Evolutionary conservation across 129 eudicot species (phyloP), one percentile per base, ranked within the genome.

Genomic region (Lactuca sativa): DNA sequence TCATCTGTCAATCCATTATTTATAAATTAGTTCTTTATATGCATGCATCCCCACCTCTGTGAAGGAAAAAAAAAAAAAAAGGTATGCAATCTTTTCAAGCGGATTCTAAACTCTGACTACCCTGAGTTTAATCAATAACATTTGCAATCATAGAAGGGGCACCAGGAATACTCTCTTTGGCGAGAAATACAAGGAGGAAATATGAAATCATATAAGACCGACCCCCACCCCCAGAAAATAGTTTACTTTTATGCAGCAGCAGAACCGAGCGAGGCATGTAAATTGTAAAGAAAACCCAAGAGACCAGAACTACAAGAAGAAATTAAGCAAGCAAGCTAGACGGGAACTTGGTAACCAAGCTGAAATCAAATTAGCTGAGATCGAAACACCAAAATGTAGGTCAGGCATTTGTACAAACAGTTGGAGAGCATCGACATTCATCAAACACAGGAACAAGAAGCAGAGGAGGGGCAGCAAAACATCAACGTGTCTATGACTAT

Each of bases 1-100:
- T 93, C 99, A 93, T 93, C 85, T 83, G 53, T 66, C 53, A 80
- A 58, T 37, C 16, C 14, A 65, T 11, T 13, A n/a, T 30, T 36
- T 41, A 40, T 47, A 33, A 15, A 56, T 78, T 48, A 71, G 68
- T 25, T 36, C 33, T 43, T 16, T 40, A 43, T 52, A 47, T 32
- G 53, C 25, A 43, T 18, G 51, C 58, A 21, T 68, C 13, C 54
- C 40, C 21, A 18, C 21, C 21, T 18, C 21, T 18, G 21, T 18
- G 21, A 18, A 18, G 21, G 1, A 18, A 18, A 18, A 18, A 1
- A 18, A 1, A 18, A 18, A 18, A 51, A 48, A 33, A 64, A 56
- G 41, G 21, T 18, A 13, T 59, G 10, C 16, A 32, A 60, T 31
- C 30, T 34, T 60, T 67, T 66, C 61, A 44, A 25, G 30, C 30